Conservation (phyloP, 1,284 basidiomycete genomes). For the Tylopilus microsporus region DNA sequence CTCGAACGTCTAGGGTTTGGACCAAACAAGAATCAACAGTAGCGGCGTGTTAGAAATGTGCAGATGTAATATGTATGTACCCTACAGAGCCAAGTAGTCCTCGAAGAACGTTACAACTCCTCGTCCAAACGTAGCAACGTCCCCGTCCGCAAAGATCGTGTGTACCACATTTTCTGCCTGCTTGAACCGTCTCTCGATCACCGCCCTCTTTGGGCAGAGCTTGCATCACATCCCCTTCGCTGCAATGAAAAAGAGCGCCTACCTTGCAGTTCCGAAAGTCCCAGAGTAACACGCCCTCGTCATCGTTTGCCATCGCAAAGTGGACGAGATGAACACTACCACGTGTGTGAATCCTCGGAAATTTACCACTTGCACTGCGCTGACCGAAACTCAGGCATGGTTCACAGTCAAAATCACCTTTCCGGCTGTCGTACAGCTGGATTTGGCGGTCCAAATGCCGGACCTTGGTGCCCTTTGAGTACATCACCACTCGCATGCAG, state of each 20-base stretch:
- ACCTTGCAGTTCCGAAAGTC: conserved; percentile 48
- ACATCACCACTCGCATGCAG: conserved; percentile 14
- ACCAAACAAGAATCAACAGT: conserved; percentile 24
- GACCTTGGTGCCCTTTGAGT: conserved; percentile 34
- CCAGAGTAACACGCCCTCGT: conserved; percentile 45
- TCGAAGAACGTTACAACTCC: conserved; percentile 41
- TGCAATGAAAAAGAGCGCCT: conserved; percentile 12
- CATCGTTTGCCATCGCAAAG: conserved; percentile 45
- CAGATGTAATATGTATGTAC: not conserved
- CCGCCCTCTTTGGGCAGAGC: conserved; percentile 31
- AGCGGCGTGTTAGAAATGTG: too few species aligned
- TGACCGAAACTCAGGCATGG: conserved; percentile 46
- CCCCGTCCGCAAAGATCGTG: conserved; percentile 38
- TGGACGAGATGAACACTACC: conserved; percentile 35
- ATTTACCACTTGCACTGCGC: conserved; percentile 26
- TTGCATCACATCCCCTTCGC: conserved; percentile 20
- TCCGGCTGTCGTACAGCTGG: conserved; percentile 43
- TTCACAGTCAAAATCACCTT: conserved; percentile 34
- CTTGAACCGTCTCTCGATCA: conserved; percentile 30
- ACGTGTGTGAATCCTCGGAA: conserved; percentile 24
- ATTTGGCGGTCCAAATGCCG: conserved; percentile 47
- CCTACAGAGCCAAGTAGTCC: conserved; percentile 24
- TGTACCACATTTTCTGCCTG: conserved; percentile 39
- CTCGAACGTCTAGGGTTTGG: not conserved
- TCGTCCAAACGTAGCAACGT: conserved; percentile 40